phyloP scores from a whole-genome alignment of 2,329 filamentous ascomycete species.

The Cladophialophora chaetospira region DNA sequence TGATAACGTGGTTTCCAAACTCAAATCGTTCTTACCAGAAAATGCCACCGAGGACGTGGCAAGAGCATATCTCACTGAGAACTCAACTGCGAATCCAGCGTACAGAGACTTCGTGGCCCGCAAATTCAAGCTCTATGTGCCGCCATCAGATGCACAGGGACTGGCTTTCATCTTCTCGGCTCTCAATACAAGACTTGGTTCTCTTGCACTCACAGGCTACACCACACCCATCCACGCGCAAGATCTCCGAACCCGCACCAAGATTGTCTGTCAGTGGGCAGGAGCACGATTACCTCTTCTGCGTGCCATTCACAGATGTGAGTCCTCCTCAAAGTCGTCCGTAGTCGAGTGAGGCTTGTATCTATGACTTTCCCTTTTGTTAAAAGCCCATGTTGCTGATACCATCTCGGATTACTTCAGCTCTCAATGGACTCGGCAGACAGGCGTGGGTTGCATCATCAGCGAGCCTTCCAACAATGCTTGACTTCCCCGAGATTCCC shows the following conservation, averaged over 20 bases:
- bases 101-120: constrained; percentile 55
- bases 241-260: constrained; percentile 56
- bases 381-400: too few species aligned
- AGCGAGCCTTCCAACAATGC: constrained; percentile 50
- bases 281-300: constrained; percentile 55
- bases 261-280: constrained; percentile 56
- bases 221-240: constrained; percentile 57
- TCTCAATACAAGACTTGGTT: constrained; percentile 58
- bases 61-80: constrained; percentile 51
- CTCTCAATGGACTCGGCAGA: constrained; percentile 53
- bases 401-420: too few species aligned
- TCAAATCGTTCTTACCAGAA: constrained; percentile 37
- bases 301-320: constrained; percentile 52
- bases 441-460: constrained; percentile 57
- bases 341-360: too few species aligned
- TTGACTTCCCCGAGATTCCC: constrained; percentile 59
- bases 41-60: constrained; percentile 42
- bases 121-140: constrained; percentile 52
- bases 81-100: constrained; percentile 49
- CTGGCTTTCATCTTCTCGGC: constrained; percentile 56
- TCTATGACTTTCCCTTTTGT: too few species aligned
- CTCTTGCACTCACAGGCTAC: constrained; percentile 60
- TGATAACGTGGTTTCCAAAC: constrained; percentile 20
- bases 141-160: constrained; percentile 50
- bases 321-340: too few species aligned